A percentile compares a stretch with the other conserved stretches of the same genome.
phyloP scores from a whole-genome alignment of 73 alveolate genomes.

The Durusdinium trenchii region DNA sequence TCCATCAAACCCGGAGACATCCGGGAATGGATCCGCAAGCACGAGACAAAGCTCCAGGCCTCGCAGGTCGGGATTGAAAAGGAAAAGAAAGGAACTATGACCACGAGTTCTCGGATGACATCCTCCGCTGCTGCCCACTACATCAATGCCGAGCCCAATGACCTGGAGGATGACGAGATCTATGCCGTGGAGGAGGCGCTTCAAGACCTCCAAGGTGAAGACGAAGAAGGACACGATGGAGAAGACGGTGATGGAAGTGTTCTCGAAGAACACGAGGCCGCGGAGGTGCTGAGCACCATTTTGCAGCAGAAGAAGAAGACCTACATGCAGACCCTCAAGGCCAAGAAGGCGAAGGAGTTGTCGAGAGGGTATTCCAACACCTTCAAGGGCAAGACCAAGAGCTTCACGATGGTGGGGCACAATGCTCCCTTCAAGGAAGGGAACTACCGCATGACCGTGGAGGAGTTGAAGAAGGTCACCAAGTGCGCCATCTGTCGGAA shows the following conservation, averaged over 20 bases:
- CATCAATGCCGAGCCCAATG: neutral
- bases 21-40: neutral
- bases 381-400: too few relatives aligned
- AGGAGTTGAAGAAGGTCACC: neutral
- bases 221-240: neutral
- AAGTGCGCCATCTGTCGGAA: neutral
- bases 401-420: neutral
- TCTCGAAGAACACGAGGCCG: neutral
- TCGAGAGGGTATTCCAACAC: neutral
- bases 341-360: neutral
- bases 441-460: neutral
- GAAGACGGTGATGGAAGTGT: neutral
- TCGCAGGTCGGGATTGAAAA: neutral
- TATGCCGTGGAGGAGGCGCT: neutral
- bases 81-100: neutral
- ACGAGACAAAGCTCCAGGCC: constrained; percentile 35
- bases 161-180: neutral
- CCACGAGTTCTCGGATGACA: too few relatives aligned
- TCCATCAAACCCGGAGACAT: neutral
- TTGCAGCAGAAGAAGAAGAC: neutral
- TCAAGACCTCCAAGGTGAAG: neutral
- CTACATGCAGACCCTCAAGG: neutral
- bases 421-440: too few relatives aligned
- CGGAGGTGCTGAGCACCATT: neutral
- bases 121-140: neutral